Base-by-base conservation (phyloP, 345 rosid genomes). In the Geranium rotundifolium region DNA sequence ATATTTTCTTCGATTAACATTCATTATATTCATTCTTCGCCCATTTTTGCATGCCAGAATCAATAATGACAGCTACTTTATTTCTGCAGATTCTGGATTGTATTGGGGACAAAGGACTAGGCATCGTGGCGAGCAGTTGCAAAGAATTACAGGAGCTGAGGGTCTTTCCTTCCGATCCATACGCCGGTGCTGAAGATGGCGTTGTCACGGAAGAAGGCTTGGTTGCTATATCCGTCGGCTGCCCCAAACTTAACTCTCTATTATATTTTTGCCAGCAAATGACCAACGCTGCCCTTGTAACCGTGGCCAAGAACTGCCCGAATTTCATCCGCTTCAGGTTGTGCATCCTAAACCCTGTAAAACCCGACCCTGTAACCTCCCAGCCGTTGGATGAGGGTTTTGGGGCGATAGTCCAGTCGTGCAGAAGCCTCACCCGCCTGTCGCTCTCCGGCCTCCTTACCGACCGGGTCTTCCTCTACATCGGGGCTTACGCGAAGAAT, bases 231-330 rank as follows among this genome's bases (percentile, higher is more conserved):
- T 88, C 99, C 0, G 75, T 65, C 17, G 99, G 99, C 31, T 93
- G 99, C 71, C 85, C 76, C 1, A 90, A 86, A 71, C 96, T 93
- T 29, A 75, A 85, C 57, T 93, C 97, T 1, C 67, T 93, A 65
- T 80, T 93, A 2, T 93, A 93, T 73, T 93, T 93, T 79, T 93
- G 99, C 75, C 76, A 85, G 78, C 99, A 88, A 75, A 93, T 93
- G 97, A 90, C 97, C 16, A 93, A 93, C 65, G 89, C 81, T 14
- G 99, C 99, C 29, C 92, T 93, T 56, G 83, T 79, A 17, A 80
- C 90, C 6, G 89, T 88, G 19, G 95, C 97, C 9, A 85, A 76
- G 77, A 88, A 90, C 81, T 80, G 90, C 66, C 88, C 86, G 1
- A 85, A 90, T 78, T 93, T 93, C 60, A 84, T 73, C 60, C 78